Percentiles rank a stretch among this genome's conserved stretches.
Conservation (phyloP, 2,329 filamentous ascomycete species). For the Thielaviopsis punctulata region DNA sequence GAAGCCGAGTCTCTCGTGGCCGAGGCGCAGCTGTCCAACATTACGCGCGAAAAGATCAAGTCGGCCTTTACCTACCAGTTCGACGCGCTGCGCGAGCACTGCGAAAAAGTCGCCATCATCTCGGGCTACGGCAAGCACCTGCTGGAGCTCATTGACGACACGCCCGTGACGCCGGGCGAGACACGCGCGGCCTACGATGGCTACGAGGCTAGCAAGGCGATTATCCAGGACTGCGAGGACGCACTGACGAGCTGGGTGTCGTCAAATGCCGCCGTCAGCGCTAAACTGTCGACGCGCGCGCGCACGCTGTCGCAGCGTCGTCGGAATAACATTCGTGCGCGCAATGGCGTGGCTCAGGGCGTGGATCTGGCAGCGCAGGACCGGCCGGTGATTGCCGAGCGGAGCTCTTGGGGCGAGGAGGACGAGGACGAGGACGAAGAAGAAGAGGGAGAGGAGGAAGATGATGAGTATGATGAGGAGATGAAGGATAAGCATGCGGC, state of each 20-base stretch:
- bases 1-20: constrained; percentile 98
- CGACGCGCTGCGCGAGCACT: constrained; percentile 90
- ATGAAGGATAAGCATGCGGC: constrained; percentile 37
- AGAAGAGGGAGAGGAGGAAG: constrained; percentile 27
- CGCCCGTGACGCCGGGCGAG: constrained; percentile 90
- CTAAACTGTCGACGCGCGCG: constrained; percentile 73
- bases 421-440: constrained; percentile 51
- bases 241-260: constrained; percentile 93
- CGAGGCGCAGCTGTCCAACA: constrained; percentile 96
- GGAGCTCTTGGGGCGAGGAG: constrained; percentile 63
- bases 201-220: constrained; percentile 95
- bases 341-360: constrained; percentile 41
- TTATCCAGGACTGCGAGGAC: constrained; percentile 98
- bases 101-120: constrained; percentile 95
- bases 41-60: constrained; percentile 98
- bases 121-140: constrained; percentile 96
- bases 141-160: constrained; percentile 91
- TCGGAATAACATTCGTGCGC: constrained; percentile 49
- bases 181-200: constrained; percentile 91
- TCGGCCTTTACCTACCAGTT: constrained; percentile 97
- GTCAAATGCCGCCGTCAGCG: constrained; percentile 72
- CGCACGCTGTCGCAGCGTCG: constrained; percentile 78
- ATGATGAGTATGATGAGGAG: constrained; percentile 38
- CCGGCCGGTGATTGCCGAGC: constrained; percentile 49
- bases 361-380: constrained; percentile 76